Evolutionary conservation across 768 basidiomycete species (phyloP).

Genomic region (Cyclocybe aegerita): DNA sequence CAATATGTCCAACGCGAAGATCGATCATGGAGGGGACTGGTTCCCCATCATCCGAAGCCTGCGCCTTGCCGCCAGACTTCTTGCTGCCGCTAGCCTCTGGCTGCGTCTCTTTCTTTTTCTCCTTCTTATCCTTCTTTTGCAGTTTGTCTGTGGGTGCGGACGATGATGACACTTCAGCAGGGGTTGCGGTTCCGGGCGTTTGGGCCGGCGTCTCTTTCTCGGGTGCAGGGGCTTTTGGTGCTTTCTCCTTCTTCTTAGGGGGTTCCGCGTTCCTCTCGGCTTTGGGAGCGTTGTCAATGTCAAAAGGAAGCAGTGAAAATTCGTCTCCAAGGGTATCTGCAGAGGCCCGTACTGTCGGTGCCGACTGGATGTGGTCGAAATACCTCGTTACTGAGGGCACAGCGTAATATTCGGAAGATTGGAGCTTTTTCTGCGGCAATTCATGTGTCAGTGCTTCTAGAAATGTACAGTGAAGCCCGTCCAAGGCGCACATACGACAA

Average conservation of each 20-base stretch:
- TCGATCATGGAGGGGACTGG: conserved; percentile 97
- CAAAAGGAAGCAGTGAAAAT: conserved; percentile 61
- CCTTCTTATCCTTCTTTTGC: conserved; percentile 59
- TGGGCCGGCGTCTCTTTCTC: conserved; percentile 22
- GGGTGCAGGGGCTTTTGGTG: conserved; percentile 29
- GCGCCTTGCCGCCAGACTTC: conserved; percentile 38
- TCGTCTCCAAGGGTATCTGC: conserved; percentile 49
- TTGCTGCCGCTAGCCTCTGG: conserved; percentile 38
- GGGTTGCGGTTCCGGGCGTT: conserved; percentile 18
- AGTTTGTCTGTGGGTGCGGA: conserved; percentile 26
- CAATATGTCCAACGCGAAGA: conserved; percentile 87
- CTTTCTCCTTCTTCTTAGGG: conserved; percentile 78
- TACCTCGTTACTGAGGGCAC: conserved; percentile 87
- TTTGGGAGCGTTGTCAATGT: conserved; percentile 74
- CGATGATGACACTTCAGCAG: conserved; percentile 16
- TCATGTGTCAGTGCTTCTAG: not conserved
- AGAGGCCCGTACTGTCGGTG: conserved; percentile 57
- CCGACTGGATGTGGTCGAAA: conserved; percentile 91
- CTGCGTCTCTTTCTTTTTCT: conserved; percentile 51
- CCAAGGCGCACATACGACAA: conserved; percentile 55
- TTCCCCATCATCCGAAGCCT: conserved; percentile 69
- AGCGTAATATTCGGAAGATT: conserved; percentile 71
- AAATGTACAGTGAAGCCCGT: not conserved
- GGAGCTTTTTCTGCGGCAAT: conserved; percentile 57
- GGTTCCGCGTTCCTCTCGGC: conserved; percentile 70